phyloP scores from a whole-genome alignment of 495 filamentous ascomycete genomes.

The Aspergillus bridgeri region DNA sequence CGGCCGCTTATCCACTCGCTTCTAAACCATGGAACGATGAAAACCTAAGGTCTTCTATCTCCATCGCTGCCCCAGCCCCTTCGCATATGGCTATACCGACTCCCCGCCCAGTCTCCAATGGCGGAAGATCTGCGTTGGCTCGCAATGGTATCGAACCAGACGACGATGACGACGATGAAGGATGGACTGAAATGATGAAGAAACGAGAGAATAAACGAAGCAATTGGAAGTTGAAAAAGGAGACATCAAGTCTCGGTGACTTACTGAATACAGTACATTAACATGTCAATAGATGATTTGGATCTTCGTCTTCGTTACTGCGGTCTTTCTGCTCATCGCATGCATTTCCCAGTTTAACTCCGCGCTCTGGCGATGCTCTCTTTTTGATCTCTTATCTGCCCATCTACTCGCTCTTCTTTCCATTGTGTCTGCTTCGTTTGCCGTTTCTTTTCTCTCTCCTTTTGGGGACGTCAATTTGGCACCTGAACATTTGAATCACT shows the following conservation, averaged over 20 bases:
- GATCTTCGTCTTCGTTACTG: not conserved
- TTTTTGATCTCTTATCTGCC: not conserved
- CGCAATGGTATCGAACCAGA: conserved; percentile 24
- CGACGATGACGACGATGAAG: conserved; percentile 80
- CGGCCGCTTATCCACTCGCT: conserved; percentile 48
- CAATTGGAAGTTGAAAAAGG: conserved; percentile 67
- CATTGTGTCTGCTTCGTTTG: not conserved
- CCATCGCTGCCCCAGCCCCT: conserved; percentile 14
- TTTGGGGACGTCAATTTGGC: not conserved
- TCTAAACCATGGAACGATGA: conserved; percentile 48
- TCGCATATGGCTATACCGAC: conserved; percentile 21
- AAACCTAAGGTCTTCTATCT: conserved; percentile 30
- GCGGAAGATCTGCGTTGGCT: conserved; percentile 28
- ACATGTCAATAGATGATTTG: conserved; percentile 8
- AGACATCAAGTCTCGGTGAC: conserved; percentile 38
- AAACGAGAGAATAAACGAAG: conserved; percentile 78
- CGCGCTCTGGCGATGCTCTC: not conserved
- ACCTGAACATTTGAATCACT: not conserved
- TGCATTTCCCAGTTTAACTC: not conserved
- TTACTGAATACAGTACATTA: conserved; percentile 44
- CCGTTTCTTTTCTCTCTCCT: not conserved
- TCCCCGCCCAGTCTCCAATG: conserved; percentile 31
- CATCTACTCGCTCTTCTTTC: not conserved
- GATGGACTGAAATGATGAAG: conserved; percentile 82
- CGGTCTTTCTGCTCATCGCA: not conserved